These are phyloP conservation scores for Curvularia sp. DNA, from an alignment of 2,329 filamentous ascomycete species.

Conservation along the genomic window DNA sequence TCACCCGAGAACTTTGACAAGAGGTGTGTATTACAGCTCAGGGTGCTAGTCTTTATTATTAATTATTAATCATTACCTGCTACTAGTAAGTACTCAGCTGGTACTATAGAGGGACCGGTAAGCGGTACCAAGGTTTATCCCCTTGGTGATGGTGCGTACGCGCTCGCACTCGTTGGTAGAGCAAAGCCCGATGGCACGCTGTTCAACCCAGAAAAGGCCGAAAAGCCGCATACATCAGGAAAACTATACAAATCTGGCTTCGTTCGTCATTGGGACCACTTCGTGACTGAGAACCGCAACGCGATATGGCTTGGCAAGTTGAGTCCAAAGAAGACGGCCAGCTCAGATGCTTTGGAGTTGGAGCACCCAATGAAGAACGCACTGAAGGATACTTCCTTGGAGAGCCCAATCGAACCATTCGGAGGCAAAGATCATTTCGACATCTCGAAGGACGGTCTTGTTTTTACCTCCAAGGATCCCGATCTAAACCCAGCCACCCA, in stretches of 20 bases:
- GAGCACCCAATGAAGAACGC: slow-evolving; percentile 65
- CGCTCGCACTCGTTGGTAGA: slow-evolving; percentile 63
- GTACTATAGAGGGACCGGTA: slow-evolving; percentile 56
- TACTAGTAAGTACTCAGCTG: slow-evolving; percentile 51
- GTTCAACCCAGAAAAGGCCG: slow-evolving; percentile 68
- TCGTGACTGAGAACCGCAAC: slow-evolving; percentile 71
- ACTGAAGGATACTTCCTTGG: slow-evolving; percentile 65
- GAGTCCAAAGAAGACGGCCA: slow-evolving; percentile 23
- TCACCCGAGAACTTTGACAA: slow-evolving; percentile 41
- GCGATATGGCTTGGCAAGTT: slow-evolving; percentile 77
- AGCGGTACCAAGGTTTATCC: slow-evolving; percentile 57
- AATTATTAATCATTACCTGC: slow-evolving; percentile 7
- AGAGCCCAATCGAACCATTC: slow-evolving; percentile 77
- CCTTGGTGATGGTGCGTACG: slow-evolving; percentile 50
- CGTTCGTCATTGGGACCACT: slow-evolving; percentile 85
- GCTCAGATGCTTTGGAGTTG: slow-evolving; percentile 1
- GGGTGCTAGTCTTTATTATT: neutral
- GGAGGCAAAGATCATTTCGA: slow-evolving; percentile 84
- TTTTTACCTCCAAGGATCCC: slow-evolving; percentile 79
- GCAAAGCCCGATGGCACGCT: slow-evolving; percentile 73
- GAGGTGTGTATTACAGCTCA: slow-evolving; percentile 31
- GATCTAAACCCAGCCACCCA: slow-evolving; percentile 73
- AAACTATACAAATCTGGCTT: slow-evolving; percentile 78
- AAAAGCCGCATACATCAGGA: slow-evolving; percentile 68
- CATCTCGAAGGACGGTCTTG: slow-evolving; percentile 68